Conservation (phyloP, 2,329 filamentous ascomycete genomes). For the Ambrosiella xylebori region DNA sequence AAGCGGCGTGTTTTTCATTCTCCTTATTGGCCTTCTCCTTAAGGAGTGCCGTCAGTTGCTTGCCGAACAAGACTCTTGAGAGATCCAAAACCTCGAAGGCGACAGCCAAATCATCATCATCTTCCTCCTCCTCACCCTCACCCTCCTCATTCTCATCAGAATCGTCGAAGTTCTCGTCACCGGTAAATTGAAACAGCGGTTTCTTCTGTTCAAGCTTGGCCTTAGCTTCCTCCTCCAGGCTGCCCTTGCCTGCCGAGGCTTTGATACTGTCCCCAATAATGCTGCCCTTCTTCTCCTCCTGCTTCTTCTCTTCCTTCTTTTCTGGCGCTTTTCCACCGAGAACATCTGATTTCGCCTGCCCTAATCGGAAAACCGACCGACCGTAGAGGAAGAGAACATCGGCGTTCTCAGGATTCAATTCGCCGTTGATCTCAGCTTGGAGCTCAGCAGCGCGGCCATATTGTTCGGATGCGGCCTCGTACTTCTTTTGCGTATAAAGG, state of each 20-base stretch:
- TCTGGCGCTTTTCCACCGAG: slow-evolving; percentile 62
- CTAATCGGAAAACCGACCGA: slow-evolving; percentile 82
- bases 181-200: slow-evolving; percentile 77
- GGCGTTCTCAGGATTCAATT: slow-evolving; percentile 77
- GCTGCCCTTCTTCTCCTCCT: slow-evolving; percentile 18
- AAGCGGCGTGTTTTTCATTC: slow-evolving; percentile 23
- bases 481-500: slow-evolving; percentile 80
- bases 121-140: slow-evolving; percentile 34
- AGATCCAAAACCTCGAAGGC: slow-evolving; percentile 77
- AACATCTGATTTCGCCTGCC: slow-evolving; percentile 86
- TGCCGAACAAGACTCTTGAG: slow-evolving; percentile 47
- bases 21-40: slow-evolving; percentile 15
- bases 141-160: slow-evolving; percentile 49
- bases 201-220: slow-evolving; percentile 34
- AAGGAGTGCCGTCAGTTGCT: slow-evolving; percentile 29
- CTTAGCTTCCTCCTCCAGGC: slow-evolving; percentile 20
- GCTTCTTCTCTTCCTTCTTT: slow-evolving; percentile 25
- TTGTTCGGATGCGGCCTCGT: slow-evolving; percentile 66
- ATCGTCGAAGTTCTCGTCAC: slow-evolving; percentile 83
- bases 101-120: slow-evolving; percentile 57
- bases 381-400: slow-evolving; percentile 92
- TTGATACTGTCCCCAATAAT: slow-evolving; percentile 28
- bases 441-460: slow-evolving; percentile 81
- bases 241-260: slow-evolving; percentile 22
- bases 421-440: slow-evolving; percentile 81